Base-by-base conservation (phyloP, 148 eudicot genomes). In the Amaranthus hypochondriacus region DNA sequence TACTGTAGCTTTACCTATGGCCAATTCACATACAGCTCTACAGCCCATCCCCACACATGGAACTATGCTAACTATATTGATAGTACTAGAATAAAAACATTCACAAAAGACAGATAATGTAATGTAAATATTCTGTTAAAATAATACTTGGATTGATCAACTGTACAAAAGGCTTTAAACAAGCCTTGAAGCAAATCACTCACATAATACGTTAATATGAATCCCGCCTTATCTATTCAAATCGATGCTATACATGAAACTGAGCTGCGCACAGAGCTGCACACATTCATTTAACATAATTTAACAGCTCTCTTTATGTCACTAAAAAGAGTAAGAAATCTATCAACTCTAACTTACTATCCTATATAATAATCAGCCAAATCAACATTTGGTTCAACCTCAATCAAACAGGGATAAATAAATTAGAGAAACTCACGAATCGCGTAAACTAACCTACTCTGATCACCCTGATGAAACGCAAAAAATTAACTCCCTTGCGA, bases 401-500 rank as follows among this genome's bases (percentile, higher is more conserved):
- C 53, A 64, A 76, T 70, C 73, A 80, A 80, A 66, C 69, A 75
- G 43, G 61, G 39, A 55, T 48, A 69, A 48, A 74, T 50, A 68
- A 72, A 71, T 63, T 75, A 60, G 62, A 75, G 56, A 56, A 55
- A 70, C 69, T 71, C 70, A 62, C 68, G 48, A 57, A 56, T 59
- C 72, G 49, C 53, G 52, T 66, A 50, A 63, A 68, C 79, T 77
- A 70, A 58, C 73, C 84, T 75, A 75, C 78, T 81, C 68, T 68
- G 28, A 59, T 60, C 72, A 15, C 47, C 9, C 15, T 39, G 39
- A 5, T 54, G 4, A 50, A 56, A n/a, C 18, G 47, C 10, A 47
- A 54, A 53, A 53, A 62, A 48, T 80, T 85, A 88, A 77, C 83
- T 83, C 55, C 85, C 89, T 65, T 66, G 81, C 12, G 97, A 87